Percentiles rank a stretch among this genome's conserved stretches.
These are phyloP conservation scores for Pontederia crassipes DNA, from an alignment of 176 grass and related monocot genomes.

Conservation along the genomic window DNA sequence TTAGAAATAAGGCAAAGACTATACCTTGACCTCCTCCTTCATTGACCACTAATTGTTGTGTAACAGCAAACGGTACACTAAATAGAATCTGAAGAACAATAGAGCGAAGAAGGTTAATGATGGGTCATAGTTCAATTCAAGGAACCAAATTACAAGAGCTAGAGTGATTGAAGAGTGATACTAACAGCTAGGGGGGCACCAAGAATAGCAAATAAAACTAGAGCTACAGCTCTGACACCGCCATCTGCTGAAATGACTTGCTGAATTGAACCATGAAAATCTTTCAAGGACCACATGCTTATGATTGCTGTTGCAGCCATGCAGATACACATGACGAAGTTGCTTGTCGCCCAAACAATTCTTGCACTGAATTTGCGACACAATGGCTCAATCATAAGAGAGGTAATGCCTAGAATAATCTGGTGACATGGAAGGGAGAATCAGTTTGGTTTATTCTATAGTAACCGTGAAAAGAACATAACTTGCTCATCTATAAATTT, in stretches of 20 bases:
- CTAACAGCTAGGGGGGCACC: constrained; percentile 77
- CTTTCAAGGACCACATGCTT: constrained; percentile 61
- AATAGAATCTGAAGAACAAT: constrained; percentile 47
- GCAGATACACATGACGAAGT: constrained; percentile 35
- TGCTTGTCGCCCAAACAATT: constrained; percentile 61
- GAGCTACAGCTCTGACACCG: constrained; percentile 34
- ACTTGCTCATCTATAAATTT: background rate
- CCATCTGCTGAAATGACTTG: constrained; percentile 36
- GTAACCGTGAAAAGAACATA: background rate
- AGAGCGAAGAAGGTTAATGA: background rate
- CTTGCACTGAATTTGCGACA: constrained; percentile 49
- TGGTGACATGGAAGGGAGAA: constrained; percentile 3
- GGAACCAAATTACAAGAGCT: background rate
- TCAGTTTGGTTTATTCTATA: background rate
- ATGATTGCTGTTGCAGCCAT: constrained; percentile 57
- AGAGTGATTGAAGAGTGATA: background rate
- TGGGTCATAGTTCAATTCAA: background rate
- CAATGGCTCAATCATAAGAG: constrained; percentile 78
- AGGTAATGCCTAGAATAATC: constrained; percentile 55
- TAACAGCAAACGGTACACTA: constrained; percentile 80
- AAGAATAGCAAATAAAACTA: constrained; percentile 50
- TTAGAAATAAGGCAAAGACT: background rate
- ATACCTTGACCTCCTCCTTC: constrained; percentile 70
- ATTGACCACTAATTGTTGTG: constrained; percentile 46
- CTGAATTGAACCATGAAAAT: constrained; percentile 36